phyloP scores from a whole-genome alignment of 768 basidiomycete species.

The Agrocybe pediades region DNA sequence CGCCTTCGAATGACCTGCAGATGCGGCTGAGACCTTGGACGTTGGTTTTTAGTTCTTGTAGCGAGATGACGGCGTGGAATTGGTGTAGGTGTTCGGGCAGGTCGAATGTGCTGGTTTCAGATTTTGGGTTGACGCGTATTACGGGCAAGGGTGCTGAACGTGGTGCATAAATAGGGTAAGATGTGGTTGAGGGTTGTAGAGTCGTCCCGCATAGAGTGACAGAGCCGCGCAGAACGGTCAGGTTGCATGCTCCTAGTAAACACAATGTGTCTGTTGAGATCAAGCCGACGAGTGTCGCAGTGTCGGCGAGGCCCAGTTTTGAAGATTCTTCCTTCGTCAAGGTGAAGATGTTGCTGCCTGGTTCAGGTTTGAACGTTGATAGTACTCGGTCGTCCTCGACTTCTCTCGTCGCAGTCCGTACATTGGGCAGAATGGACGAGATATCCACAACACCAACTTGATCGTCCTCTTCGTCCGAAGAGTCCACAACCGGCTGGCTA shows the following conservation, averaged over 20 bases:
- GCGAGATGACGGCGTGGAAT: conserved; percentile 43
- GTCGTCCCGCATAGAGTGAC: conserved; percentile 60
- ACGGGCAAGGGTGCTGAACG: conserved; percentile 75
- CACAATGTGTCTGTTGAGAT: conserved; percentile 53
- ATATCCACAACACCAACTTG: conserved; percentile 20
- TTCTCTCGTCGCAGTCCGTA: neutral
- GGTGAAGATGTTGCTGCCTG: conserved; percentile 46
- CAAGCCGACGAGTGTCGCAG: conserved; percentile 45
- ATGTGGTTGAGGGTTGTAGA: conserved; percentile 38
- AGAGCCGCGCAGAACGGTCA: conserved; percentile 65
- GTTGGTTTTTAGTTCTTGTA: conserved; percentile 60
- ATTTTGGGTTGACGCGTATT: conserved; percentile 24
- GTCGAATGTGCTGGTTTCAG: conserved; percentile 2
- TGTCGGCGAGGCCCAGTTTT: conserved; percentile 27
- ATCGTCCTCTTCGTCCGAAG: conserved; percentile 50
- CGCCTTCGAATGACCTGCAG: conserved; percentile 61
- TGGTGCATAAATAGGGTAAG: conserved; percentile 71
- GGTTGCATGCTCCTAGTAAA: conserved; percentile 64
- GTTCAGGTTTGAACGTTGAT: conserved; percentile 52
- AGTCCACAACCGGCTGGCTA: conserved; percentile 48
- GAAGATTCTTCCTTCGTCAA: conserved; percentile 41
- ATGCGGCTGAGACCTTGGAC: conserved; percentile 68
- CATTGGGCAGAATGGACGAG: conserved; percentile 18
- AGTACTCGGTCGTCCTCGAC: conserved; percentile 24
- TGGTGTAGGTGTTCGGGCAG: conserved; percentile 12